Evolutionary conservation across 2,329 filamentous ascomycete species (phyloP).

Genomic region (Ceratocystis smalleyi): DNA sequence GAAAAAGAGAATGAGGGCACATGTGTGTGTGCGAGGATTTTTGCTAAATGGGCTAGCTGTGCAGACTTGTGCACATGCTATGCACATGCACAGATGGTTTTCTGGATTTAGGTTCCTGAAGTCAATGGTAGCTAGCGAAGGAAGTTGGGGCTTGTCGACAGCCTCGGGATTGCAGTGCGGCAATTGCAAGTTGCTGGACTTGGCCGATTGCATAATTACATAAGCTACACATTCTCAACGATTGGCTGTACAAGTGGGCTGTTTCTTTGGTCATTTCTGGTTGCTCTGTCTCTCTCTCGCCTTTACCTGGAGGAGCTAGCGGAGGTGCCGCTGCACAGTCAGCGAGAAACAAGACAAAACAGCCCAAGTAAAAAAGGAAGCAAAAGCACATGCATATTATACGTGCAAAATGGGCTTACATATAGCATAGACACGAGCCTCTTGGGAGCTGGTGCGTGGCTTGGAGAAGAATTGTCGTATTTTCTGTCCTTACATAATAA

Average conservation of each 20-base stretch:
- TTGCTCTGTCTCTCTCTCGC: not conserved
- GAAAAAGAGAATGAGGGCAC: not conserved
- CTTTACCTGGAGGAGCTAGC: not conserved
- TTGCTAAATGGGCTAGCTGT: no score
- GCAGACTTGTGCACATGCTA: no score
- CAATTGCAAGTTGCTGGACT: no score
- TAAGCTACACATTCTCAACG: not conserved
- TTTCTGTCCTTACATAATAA: not conserved
- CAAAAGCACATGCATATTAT: not conserved
- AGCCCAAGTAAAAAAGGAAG: not conserved
- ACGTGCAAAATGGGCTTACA: not conserved
- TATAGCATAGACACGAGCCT: not conserved
- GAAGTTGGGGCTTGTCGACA: not conserved
- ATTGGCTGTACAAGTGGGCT: no score
- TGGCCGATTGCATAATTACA: not conserved
- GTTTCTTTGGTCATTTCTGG: not conserved
- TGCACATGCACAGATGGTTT: no score
- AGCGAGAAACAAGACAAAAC: not conserved
- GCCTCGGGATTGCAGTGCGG: not conserved
- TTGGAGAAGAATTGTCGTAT: not conserved
- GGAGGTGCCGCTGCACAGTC: conserved; percentile 1
- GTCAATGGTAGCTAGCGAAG: no score
- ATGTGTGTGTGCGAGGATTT: not conserved
- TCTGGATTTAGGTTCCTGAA: no score
- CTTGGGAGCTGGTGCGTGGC: not conserved